Base-by-base conservation (phyloP, 164 flowering plant species). In the Piper longum region DNA sequence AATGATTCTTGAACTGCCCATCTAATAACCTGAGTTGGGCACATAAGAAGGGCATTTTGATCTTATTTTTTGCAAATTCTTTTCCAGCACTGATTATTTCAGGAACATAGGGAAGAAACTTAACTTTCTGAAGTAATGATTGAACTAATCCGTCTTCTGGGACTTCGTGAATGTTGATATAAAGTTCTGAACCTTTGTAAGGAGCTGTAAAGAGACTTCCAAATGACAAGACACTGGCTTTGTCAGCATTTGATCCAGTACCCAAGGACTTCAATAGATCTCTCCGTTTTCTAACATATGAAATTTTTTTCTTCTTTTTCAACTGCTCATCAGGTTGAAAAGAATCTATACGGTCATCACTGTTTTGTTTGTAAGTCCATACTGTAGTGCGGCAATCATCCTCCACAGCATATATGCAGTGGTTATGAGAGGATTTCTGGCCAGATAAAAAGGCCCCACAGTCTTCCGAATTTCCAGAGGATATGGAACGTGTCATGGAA, bases 1-100 rank as follows among this genome's bases (percentile, higher is more conserved):
- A 70, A 57, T 95, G 97, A 76, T 95, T 95, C 83, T 95, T 95
- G 76, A 93, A 95, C 75, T 88, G 99, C 63, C 99, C 97, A 73
- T 95, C 97, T 65, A 95, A 75, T 74, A 95, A 71, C 66, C 99
- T 87, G 39, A 95, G 89, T 66, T 95, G 99, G 2, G 95, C 87
- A 73, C 97, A 95, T 17, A 95, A 75, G 69, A 87, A 93, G 56
- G 93, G 93, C 62, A 72, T 80, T 65, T 77, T 78, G 54, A 95
- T 87, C 63, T 66, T 82, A 67, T 78, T 61, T 19, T 18, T 48
- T 45, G 80, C 82, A 72, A 78, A 89, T 9, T 76, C 66, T 74
- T 83, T 80, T 55, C 91, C 97, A 0, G 93, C 87, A 55, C 66
- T 75, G 58, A 69, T 64, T 41, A 95, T 91, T 71, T 84, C 91